Conservation (phyloP, 2,329 filamentous ascomycete species). For the Hymenoscyphus albidus region DNA sequence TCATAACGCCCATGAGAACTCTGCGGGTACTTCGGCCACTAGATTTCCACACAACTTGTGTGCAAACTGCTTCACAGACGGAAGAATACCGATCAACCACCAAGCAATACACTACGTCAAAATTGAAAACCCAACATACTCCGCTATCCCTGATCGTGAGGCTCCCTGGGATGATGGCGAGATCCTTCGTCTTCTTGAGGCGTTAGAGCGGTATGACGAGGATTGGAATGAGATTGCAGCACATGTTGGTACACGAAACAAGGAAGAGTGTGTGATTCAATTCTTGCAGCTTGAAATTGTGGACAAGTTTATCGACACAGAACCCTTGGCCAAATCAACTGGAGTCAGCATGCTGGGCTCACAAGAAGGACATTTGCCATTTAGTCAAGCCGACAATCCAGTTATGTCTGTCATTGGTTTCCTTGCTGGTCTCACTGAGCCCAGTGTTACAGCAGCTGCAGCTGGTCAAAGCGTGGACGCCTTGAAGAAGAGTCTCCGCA, state of each 20-base stretch:
- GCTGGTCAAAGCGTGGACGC: constrained; percentile 84
- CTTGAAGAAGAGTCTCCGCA: constrained; percentile 74
- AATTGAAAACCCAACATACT: constrained; percentile 83
- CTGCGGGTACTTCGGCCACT: constrained; percentile 35
- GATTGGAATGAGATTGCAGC: constrained; percentile 93
- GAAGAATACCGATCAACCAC: constrained; percentile 75
- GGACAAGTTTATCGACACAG: constrained; percentile 89
- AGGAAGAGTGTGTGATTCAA: constrained; percentile 94
- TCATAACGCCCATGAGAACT: constrained; percentile 57
- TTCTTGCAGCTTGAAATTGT: constrained; percentile 97
- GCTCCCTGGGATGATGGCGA: constrained; percentile 90
- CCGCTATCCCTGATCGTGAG: constrained; percentile 74
- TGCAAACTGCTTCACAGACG: constrained; percentile 84
- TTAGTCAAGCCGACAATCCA: constrained; percentile 90
- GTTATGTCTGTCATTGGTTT: constrained; percentile 96
- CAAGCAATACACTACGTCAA: constrained; percentile 79
- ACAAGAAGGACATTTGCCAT: constrained; percentile 77
- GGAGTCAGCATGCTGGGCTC: constrained; percentile 65
- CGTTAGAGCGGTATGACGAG: constrained; percentile 86
- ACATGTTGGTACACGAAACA: constrained; percentile 84
- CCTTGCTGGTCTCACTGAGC: constrained; percentile 85
- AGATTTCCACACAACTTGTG: constrained; percentile 81
- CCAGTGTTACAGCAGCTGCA: constrained; percentile 83
- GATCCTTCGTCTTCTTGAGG: constrained; percentile 83
- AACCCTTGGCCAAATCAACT: constrained; percentile 52